Percentiles rank a stretch among this genome's conserved stretches.
Evolutionary conservation across 306 rosid species (phyloP).

Genomic region (Fagus sylvatica): DNA sequence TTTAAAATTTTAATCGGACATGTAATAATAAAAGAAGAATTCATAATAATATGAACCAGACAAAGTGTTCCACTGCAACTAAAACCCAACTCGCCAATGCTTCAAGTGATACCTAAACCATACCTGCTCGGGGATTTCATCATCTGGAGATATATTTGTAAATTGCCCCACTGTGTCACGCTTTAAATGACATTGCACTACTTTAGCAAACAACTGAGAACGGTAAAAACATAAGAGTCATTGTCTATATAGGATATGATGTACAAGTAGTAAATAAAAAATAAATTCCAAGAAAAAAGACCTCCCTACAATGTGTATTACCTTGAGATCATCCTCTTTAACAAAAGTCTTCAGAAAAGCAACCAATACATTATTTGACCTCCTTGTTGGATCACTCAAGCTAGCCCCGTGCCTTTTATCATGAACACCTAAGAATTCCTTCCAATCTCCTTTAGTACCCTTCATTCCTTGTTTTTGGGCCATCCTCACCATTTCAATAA

Average conservation of each 20-base stretch:
- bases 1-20: background rate
- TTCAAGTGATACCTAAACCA: conserved; percentile 14
- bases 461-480: conserved; percentile 65
- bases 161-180: conserved; percentile 39
- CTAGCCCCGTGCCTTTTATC: conserved; percentile 66
- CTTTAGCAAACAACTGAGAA: conserved; percentile 53
- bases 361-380: conserved; percentile 55
- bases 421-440: conserved; percentile 52
- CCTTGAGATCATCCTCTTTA: conserved; percentile 57
- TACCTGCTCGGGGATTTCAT: conserved; percentile 72
- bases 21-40: background rate
- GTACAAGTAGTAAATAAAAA: too few relatives aligned
- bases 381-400: conserved; percentile 74
- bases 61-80: background rate
- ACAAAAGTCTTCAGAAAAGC: conserved; percentile 68
- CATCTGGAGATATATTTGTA: conserved; percentile 34
- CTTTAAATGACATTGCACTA: conserved; percentile 54
- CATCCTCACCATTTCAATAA: conserved; percentile 71
- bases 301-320: conserved; percentile 10
- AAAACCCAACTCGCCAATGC: background rate
- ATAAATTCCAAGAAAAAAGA: too few relatives aligned
- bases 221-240: background rate
- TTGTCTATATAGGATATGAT: background rate
- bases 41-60: background rate
- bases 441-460: conserved; percentile 77